Evolutionary conservation across 495 filamentous ascomycete species (phyloP).

Genomic region (Aspergillus ostianus): DNA sequence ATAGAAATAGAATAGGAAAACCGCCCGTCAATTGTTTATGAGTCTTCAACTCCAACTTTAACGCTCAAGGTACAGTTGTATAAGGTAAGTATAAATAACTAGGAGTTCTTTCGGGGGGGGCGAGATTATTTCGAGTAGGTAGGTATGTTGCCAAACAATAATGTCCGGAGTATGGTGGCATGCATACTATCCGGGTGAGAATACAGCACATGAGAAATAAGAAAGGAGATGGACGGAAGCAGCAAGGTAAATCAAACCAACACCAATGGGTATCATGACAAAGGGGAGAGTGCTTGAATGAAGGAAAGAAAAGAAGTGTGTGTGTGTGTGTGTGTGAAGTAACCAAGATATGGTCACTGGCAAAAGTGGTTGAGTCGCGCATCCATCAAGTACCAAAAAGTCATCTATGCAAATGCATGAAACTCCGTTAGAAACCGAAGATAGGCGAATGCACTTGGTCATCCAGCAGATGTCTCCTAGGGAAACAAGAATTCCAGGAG

Average conservation of each 20-base stretch:
- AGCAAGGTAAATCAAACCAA: constrained; percentile 7
- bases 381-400: not conserved
- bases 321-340: not conserved
- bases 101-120: not conserved
- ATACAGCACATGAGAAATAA: not conserved
- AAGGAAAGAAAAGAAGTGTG: not conserved
- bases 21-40: too few species aligned
- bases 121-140: not conserved
- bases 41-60: too few species aligned
- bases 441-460: not conserved
- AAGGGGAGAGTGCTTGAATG: constrained; percentile 3
- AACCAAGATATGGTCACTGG: not conserved
- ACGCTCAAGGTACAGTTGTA: not conserved
- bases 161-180: not conserved
- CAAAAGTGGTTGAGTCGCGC: not conserved
- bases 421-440: not conserved
- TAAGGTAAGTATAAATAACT: not conserved
- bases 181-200: not conserved
- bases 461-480: not conserved
- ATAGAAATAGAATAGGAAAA: not conserved
- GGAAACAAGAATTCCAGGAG: not conserved
- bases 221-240: constrained; percentile 7
- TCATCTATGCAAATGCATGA: not conserved
- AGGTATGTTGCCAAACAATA: not conserved
- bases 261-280: constrained; percentile 26